These are phyloP conservation scores for Collariella sp. DNA, from an alignment of 495 filamentous ascomycete genomes.

Conservation along the genomic window DNA sequence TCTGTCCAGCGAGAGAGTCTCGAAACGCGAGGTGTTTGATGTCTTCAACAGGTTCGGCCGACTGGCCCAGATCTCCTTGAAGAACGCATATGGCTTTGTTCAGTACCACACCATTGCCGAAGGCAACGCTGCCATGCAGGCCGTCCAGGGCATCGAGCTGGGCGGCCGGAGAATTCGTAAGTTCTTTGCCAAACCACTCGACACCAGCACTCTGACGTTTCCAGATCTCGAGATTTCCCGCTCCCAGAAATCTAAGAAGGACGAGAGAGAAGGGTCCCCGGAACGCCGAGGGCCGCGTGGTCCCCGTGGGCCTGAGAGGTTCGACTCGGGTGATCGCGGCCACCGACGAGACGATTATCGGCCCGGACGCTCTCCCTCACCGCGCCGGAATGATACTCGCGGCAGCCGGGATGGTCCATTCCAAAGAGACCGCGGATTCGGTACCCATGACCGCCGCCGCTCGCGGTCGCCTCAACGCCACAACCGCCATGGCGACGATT, in stretches of 20 bases:
- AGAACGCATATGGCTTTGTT: constrained; percentile 94
- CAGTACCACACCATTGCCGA: constrained; percentile 75
- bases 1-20: constrained; percentile 82
- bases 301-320: constrained; percentile 23
- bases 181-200: constrained; percentile 28
- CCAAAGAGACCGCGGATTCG: constrained; percentile 31
- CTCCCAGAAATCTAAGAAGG: constrained; percentile 66
- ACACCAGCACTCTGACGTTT: constrained; percentile 12
- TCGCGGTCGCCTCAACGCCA: constrained; percentile 47
- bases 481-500: constrained; percentile 37
- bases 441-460: constrained; percentile 39
- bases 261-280: constrained; percentile 33
- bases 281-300: constrained; percentile 23
- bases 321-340: constrained; percentile 27
- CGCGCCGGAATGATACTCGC: constrained; percentile 39
- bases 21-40: constrained; percentile 88
- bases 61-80: constrained; percentile 91
- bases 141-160: constrained; percentile 68
- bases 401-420: constrained; percentile 35
- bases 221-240: constrained; percentile 92
- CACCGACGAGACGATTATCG: constrained; percentile 59
- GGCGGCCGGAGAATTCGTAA: constrained; percentile 86
- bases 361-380: constrained; percentile 43
- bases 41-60: constrained; percentile 79
- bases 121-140: constrained; percentile 62